These are phyloP conservation scores for Asterophora parasitica DNA, from an alignment of 768 basidiomycete species.

Conservation along the genomic window DNA sequence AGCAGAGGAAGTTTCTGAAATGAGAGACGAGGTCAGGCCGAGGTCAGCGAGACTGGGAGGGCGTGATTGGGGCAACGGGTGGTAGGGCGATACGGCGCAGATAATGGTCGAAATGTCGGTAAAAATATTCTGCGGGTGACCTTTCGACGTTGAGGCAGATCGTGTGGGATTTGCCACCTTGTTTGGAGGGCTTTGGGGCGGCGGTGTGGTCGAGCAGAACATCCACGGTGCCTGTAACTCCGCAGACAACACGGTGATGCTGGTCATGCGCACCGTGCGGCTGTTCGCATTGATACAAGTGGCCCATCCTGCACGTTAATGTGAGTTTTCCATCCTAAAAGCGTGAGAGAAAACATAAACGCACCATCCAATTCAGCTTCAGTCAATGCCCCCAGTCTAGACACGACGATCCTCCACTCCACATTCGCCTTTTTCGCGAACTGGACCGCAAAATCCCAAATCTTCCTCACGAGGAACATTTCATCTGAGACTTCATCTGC, in stretches of 20 bases:
- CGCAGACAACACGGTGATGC: conserved; percentile 57
- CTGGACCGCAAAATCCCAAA: conserved; percentile 67
- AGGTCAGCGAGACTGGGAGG: conserved; percentile 30
- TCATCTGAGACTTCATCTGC: conserved; percentile 24
- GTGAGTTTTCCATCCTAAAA: neutral
- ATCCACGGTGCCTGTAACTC: conserved; percentile 59
- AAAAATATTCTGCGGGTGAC: conserved; percentile 24
- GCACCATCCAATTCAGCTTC: conserved; percentile 61
- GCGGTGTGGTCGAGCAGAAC: conserved; percentile 34
- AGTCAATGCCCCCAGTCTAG: conserved; percentile 61
- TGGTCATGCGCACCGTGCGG: conserved; percentile 44
- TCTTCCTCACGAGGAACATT: conserved; percentile 46
- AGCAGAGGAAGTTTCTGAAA: conserved; percentile 25
- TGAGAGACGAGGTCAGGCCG: conserved; percentile 29
- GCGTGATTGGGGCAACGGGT: conserved; percentile 36
- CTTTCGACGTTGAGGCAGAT: conserved; percentile 20
- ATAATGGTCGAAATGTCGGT: conserved; percentile 46
- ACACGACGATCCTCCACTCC: conserved; percentile 77
- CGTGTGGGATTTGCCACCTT: conserved; percentile 16
- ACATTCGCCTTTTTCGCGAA: conserved; percentile 63
- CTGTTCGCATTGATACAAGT: conserved; percentile 40
- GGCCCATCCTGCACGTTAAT: conserved; percentile 56
- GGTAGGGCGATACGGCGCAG: conserved; percentile 43
- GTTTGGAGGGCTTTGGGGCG: conserved; percentile 11
- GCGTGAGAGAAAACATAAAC: conserved; percentile 19